phyloP scores from a whole-genome alignment of 2,329 filamentous ascomycete species.

The Paecilomyces sp. region DNA sequence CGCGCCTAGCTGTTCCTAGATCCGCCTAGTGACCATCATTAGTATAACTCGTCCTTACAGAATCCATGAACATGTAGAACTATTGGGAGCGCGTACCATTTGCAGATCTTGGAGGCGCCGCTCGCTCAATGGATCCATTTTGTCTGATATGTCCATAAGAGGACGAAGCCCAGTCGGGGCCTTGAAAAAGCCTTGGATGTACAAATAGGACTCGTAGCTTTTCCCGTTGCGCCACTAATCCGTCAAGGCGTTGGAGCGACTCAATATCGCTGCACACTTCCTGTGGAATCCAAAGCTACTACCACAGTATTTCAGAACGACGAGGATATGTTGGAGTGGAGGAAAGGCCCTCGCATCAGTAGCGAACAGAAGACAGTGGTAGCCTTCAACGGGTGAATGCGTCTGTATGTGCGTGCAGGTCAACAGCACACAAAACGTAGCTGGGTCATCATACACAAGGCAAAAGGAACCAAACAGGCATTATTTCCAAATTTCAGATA shows the following conservation, averaged over 20 bases:
- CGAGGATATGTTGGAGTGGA: not conserved
- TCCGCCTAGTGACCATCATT: conserved; percentile 20
- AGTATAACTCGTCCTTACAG: not conserved
- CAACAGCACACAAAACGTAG: not conserved
- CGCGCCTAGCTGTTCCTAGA: conserved; percentile 28
- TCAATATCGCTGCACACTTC: not conserved
- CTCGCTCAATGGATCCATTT: conserved; percentile 8
- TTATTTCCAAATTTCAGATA: not conserved
- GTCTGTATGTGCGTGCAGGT: not conserved
- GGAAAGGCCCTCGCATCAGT: not conserved
- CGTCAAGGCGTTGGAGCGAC: not conserved
- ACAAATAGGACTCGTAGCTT: not conserved
- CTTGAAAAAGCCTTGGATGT: not conserved
- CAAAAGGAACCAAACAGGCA: not conserved
- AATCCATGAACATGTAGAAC: not conserved
- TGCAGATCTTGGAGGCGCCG: conserved; percentile 20
- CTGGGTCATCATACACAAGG: not conserved
- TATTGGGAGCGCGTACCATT: conserved; percentile 15
- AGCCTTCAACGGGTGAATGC: not conserved
- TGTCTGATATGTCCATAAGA: conserved; percentile 3
- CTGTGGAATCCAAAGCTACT: not conserved
- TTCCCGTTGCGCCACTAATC: not conserved
- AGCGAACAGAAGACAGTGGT: not conserved
- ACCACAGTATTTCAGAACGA: not conserved
- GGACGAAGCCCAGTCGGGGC: not conserved